These are phyloP conservation scores for Pisolithus marmoratus DNA, from an alignment of 768 basidiomycete genomes.

Conservation along the genomic window DNA sequence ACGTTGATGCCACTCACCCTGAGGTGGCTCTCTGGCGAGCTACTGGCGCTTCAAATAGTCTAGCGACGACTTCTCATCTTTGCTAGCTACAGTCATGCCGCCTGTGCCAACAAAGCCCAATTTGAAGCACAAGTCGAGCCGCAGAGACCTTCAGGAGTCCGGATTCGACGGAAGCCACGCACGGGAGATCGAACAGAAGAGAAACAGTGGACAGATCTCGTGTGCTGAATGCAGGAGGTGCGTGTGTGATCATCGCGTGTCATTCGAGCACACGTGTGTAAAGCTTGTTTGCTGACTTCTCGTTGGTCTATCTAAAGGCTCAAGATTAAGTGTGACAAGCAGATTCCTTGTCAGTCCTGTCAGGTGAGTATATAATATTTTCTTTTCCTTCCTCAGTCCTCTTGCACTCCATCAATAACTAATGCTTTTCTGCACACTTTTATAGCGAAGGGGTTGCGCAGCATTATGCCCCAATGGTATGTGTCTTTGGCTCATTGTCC, in stretches of 20 bases:
- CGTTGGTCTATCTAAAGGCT: conserved; percentile 34
- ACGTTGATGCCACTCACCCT: no score
- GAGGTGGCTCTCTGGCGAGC: no score
- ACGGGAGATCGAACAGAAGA: conserved; percentile 68
- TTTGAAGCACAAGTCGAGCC: conserved; percentile 42
- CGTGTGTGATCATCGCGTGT: conserved; percentile 51
- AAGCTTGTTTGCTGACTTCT: background rate
- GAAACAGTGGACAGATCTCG: conserved; percentile 69
- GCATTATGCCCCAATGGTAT: conserved; percentile 68
- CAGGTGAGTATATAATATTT: conserved; percentile 38
- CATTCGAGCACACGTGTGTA: background rate
- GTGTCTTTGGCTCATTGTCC: conserved; percentile 11
- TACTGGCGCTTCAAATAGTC: no score
- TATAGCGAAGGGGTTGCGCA: conserved; percentile 60
- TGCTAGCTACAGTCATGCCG: conserved; percentile 40
- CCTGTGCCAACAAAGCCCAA: conserved; percentile 49
- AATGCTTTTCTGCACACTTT: background rate
- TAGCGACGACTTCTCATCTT: conserved; percentile 1
- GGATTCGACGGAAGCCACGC: conserved; percentile 48
- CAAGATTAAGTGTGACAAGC: conserved; percentile 81
- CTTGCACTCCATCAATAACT: background rate
- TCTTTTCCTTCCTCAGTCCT: background rate
- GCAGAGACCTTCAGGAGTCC: conserved; percentile 47
- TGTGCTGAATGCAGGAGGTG: conserved; percentile 72
- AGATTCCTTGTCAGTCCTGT: conserved; percentile 74